phyloP scores from a whole-genome alignment of 2,329 filamentous ascomycete species.

The Alternaria atra region DNA sequence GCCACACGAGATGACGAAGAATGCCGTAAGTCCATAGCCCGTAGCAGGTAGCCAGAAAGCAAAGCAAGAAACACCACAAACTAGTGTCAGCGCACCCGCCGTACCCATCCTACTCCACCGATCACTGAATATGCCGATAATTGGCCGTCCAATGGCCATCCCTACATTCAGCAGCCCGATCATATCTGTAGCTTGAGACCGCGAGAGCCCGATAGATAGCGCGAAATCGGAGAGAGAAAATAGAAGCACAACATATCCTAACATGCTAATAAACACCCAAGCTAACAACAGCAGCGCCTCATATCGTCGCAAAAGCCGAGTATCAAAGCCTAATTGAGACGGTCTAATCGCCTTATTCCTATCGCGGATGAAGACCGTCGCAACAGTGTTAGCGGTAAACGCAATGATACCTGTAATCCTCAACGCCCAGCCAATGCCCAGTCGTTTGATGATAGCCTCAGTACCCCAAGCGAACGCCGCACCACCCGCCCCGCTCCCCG shows the following conservation, averaged over 20 bases:
- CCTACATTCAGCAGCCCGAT: conserved; percentile 60
- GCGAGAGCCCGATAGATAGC: conserved; percentile 53
- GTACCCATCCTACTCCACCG: conserved; percentile 55
- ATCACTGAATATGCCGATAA: conserved; percentile 58
- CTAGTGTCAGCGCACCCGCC: conserved; percentile 52
- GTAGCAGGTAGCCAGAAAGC: conserved; percentile 56
- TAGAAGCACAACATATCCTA: conserved; percentile 59
- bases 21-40: conserved; percentile 53
- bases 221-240: conserved; percentile 60
- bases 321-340: conserved; percentile 47
- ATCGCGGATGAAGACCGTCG: conserved; percentile 45
- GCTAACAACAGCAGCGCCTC: conserved; percentile 50
- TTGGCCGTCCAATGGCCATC: conserved; percentile 58
- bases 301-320: conserved; percentile 46
- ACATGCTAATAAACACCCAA: conserved; percentile 57
- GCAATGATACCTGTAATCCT: conserved; percentile 48
- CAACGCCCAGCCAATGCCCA: conserved; percentile 55
- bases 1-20: conserved; percentile 57
- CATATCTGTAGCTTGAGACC: conserved; percentile 52
- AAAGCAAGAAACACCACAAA: conserved; percentile 9
- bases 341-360: conserved; percentile 48
- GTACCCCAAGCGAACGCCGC: conserved; percentile 45
- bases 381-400: conserved; percentile 40
- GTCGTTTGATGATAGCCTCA: conserved; percentile 47
- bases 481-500: conserved; percentile 55